Evolutionary conservation across 805 yeast genomes (phyloP), one percentile per base, ranked within the genome.

Genomic region (Brettanomyces nanus): DNA sequence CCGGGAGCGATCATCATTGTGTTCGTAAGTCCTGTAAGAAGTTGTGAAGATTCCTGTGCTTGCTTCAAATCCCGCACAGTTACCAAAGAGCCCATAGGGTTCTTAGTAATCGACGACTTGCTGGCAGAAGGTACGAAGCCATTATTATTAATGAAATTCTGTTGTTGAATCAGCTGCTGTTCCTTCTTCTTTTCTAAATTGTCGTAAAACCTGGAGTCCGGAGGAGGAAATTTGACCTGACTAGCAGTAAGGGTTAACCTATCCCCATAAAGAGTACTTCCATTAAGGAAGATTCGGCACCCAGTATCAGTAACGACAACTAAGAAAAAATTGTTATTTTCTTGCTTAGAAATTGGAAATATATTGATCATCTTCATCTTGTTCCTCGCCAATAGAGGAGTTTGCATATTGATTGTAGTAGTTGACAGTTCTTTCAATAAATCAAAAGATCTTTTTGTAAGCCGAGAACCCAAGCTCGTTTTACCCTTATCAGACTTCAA

Each of bases 261-360:
- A 51, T 61, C 53, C 52, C 58, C 37, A 58, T 65, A 48, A 37
- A 47, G 32, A 39, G 62, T 44, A 51, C 69, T 45, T 31, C 84
- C 75, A 45, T 77, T 73, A 36, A 80, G 57, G 43, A 75, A 79
- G 19, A 87, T 65, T 47, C 97, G 73, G 47, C 85, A 83, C n/a
- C 97, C 96, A 44, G 78, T 81, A 34, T 76, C 68, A 0, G 95
- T 85, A 13, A 84, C 69, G 0, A 94, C 95, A 35, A 87, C 77
- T 38, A 87, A 61, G 52, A 76, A 85, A 19, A 85, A 63, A 37
- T 79, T 78, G 22, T 72, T 63, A 31, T 86, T 81, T 56, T 86
- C 95, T 17, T 59, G 54, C 35, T 68, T 75, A 3, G 79, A 59
- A 9, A 84, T 73, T n/a, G 74, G 68, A 43, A 73, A 74, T 37